Base-by-base conservation (phyloP, 306 rosid genomes). In the Astragalus membranaceus region DNA sequence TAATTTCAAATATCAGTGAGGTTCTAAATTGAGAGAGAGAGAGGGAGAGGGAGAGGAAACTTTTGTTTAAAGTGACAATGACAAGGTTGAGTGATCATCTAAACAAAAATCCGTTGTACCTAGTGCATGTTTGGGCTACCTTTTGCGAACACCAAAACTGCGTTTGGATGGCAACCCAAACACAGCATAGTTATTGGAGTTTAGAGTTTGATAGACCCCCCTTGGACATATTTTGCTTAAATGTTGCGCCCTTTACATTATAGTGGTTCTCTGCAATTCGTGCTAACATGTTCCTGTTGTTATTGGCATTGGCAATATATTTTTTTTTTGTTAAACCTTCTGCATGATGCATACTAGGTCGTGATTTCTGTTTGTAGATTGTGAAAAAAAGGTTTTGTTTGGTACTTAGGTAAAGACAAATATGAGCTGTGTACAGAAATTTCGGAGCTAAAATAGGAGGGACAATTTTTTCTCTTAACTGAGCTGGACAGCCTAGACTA, bases 231-330 rank as follows among this genome's bases (percentile, higher is more conserved):
- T 32, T 26, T 56, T 70, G 6, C 20, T 57, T 35, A 26, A 26
- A 2, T 56, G 11, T 59, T 72, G 11, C 53, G 6, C 8, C 77
- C 72, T 10, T 67, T 60, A 59, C 46, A 50, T 59, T 16, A 7
- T 3, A 50, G 51, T 69, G 37, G 8, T 55, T 70, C 4, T 37
- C 44, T 56, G 13, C 50, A 14, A 10, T 32, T 12, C 14, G 12
- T 9, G 5, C 3, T 13, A 71, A 72, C 79, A 84, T 90, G 90
- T 86, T 64, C 92, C 94, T 58, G 87, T 86, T 64, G 91, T 84
- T 17, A 80, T 86, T 71, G 89, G 84, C 26, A 80, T 86, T 71
- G 89, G 84, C 59, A 66, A 41, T 16, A 1, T 61, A 13, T 7
- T n/a, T 26, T 1, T 1, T 10, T 26, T 44, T 58, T 50, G 59